Percentiles rank a stretch among this genome's conserved stretches.
Conservation (phyloP, 2,329 filamentous ascomycete species). For the Lachnellula arida region DNA sequence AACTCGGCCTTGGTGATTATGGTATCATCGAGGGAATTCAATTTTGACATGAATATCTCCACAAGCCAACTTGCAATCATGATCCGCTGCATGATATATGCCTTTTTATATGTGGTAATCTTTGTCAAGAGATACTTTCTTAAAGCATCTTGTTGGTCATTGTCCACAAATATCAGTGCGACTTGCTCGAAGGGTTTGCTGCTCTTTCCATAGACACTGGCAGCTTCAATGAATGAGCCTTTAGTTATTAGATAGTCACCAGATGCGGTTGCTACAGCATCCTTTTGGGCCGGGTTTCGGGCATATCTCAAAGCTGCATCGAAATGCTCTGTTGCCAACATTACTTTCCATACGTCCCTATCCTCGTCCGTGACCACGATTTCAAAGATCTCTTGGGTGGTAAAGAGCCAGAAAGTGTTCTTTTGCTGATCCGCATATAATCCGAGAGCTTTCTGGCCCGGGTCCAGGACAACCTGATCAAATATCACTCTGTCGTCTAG, state of each 20-base stretch:
- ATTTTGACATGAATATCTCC: constrained; percentile 94
- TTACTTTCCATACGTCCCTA: constrained; percentile 89
- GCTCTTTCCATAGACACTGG: constrained; percentile 86
- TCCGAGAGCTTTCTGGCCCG: constrained; percentile 74
- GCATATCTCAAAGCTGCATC: constrained; percentile 85
- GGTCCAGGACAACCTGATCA: constrained; percentile 79
- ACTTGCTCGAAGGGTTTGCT: constrained; percentile 98
- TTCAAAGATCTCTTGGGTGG: constrained; percentile 85
- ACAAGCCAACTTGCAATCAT: constrained; percentile 96
- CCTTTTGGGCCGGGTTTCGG: constrained; percentile 73
- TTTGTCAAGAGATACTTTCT: constrained; percentile 87
- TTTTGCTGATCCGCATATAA: constrained; percentile 88
- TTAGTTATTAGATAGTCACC: constrained; percentile 83
- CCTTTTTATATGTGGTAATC: constrained; percentile 74
- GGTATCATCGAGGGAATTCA: constrained; percentile 90
- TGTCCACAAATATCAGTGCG: constrained; percentile 84
- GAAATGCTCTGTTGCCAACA: constrained; percentile 82
- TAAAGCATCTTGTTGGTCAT: constrained; percentile 82
- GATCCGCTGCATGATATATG: constrained; percentile 82
- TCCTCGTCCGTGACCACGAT: constrained; percentile 88
- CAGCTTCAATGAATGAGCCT: constrained; percentile 79
- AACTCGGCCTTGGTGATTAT: constrained; percentile 85
- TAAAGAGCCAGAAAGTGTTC: constrained; percentile 97
- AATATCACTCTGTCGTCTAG: constrained; percentile 83
- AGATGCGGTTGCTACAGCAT: constrained; percentile 85